phyloP scores from a whole-genome alignment of 2,329 filamentous ascomycete species.

The Lasiodiplodia hormozganensis region DNA sequence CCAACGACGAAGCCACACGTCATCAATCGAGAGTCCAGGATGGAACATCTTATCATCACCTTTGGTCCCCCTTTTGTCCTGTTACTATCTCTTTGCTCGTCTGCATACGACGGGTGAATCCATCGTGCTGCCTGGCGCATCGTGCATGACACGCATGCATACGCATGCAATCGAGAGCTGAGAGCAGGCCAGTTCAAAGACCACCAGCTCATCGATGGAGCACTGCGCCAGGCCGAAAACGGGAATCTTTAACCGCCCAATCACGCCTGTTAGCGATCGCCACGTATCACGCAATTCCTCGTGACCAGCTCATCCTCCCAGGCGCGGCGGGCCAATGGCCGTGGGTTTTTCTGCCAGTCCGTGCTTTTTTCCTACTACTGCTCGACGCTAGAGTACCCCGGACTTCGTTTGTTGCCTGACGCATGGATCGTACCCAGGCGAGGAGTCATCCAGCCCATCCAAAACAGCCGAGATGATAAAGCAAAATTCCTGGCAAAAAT shows the following conservation, averaged over 20 bases:
- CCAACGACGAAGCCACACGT: slow-evolving; percentile 19
- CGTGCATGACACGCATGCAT: slow-evolving; percentile 14
- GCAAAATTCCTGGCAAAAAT: not conserved
- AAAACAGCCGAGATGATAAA: not conserved
- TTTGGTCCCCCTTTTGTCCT: not conserved
- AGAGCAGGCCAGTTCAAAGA: not conserved
- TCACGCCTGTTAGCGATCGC: not conserved
- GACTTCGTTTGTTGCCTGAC: not conserved
- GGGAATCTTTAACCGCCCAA: slow-evolving; percentile 26
- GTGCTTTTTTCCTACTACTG: not conserved
- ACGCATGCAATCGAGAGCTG: not conserved
- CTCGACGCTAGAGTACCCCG: not conserved
- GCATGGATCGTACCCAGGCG: not conserved
- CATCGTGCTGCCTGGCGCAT: not conserved
- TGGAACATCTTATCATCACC: not conserved
- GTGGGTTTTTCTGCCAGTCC: not conserved
- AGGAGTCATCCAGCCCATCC: not conserved
- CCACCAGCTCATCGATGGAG: not conserved
- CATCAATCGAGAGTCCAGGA: not conserved
- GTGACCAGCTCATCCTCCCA: not conserved
- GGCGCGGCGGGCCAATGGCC: not conserved
- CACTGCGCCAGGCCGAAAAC: slow-evolving; percentile 12
- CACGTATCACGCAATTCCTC: slow-evolving; percentile 9
- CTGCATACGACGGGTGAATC: not conserved
- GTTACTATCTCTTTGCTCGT: not conserved